A percentile compares a stretch with the other conserved stretches of the same genome.
Conservation (phyloP, 192 early-diverging fungal genomes). For the Coemansia sp. region DNA sequence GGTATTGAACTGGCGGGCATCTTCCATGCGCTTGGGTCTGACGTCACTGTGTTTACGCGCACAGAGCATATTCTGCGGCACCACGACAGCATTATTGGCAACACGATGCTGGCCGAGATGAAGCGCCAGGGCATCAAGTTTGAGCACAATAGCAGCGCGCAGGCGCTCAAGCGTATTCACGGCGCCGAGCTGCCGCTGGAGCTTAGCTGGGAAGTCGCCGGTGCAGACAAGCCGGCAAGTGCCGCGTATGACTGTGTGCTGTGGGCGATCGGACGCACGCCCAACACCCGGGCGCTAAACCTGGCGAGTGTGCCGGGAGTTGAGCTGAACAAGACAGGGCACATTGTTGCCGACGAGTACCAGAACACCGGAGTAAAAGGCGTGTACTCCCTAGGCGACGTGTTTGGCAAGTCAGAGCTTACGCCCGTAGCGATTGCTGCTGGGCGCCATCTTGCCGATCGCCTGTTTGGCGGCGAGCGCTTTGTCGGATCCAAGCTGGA, state of each 20-base stretch:
- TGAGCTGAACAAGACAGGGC: constrained; percentile 64
- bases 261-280: constrained; percentile 88
- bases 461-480: constrained; percentile 80
- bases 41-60: constrained; percentile 84
- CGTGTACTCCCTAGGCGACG: constrained; percentile 92
- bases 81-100: constrained; percentile 83
- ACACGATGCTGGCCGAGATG: constrained; percentile 76
- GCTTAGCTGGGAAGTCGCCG: constrained; percentile 45
- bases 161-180: constrained; percentile 60
- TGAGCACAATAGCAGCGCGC: constrained; percentile 63
- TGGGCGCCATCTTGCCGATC: constrained; percentile 83
- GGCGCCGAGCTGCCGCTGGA: constrained; percentile 57
- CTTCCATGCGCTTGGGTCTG: constrained; percentile 82
- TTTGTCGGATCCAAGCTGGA: constrained; percentile 80
- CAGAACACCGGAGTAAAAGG: constrained; percentile 73
- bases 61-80: constrained; percentile 78
- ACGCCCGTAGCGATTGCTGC: constrained; percentile 98
- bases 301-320: constrained; percentile 65
- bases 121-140: constrained; percentile 79
- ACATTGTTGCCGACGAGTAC: constrained; percentile 81
- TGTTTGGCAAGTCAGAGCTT: constrained; percentile 85
- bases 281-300: constrained; percentile 72
- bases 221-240: constrained; percentile 24
- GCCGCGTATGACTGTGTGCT: constrained; percentile 81
- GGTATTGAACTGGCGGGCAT: constrained; percentile 95